Base-by-base conservation (phyloP, 1,284 basidiomycete genomes). In the Rhodotorula sp. region DNA sequence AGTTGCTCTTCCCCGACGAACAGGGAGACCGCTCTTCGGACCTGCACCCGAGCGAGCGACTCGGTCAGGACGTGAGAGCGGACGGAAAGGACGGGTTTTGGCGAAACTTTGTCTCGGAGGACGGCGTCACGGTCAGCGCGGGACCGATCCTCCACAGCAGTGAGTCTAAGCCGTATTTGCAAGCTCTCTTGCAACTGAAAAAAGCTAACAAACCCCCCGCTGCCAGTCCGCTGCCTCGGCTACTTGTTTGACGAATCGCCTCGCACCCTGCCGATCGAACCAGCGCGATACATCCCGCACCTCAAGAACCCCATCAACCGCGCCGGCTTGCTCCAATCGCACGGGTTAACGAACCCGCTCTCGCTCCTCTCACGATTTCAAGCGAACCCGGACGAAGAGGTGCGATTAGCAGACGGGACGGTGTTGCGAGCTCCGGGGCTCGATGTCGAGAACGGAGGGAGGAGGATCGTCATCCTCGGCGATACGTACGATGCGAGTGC, bases 131-230 rank as follows among this genome's bases (percentile, higher is more conserved):
- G 21, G 88, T 92, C 3, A 87, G 89, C 78, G 93, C 91, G 20
- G 92, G 90, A 0, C 90, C 91, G 1, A 90, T 96, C 69, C 79
- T 84, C 47, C 93, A 96, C 81, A 86, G 92, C 83, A 89, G 92
- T 92, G n/a, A n/a, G n/a, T n/a, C n/a, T n/a, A n/a, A n/a, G n/a
- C n/a, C n/a, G n/a, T n/a, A n/a, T n/a, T n/a, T n/a, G n/a, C n/a
- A n/a, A n/a, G n/a, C n/a, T n/a, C n/a, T n/a, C n/a, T n/a, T n/a
- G n/a, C n/a, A n/a, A n/a, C n/a, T n/a, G n/a, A n/a, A n/a, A 29
- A 29, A 29, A 54, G 52, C 21, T 54, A 14, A 23, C 3, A 12
- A 2, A 1, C 23, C 23, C 39, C 2, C 12, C 39, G 10, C 12
- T 31, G 21, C 86, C 76, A 93, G 92, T 91, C 73, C 88, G 90